Base-by-base conservation (phyloP, 331 rosid genomes). In the Arachis monticola region DNA sequence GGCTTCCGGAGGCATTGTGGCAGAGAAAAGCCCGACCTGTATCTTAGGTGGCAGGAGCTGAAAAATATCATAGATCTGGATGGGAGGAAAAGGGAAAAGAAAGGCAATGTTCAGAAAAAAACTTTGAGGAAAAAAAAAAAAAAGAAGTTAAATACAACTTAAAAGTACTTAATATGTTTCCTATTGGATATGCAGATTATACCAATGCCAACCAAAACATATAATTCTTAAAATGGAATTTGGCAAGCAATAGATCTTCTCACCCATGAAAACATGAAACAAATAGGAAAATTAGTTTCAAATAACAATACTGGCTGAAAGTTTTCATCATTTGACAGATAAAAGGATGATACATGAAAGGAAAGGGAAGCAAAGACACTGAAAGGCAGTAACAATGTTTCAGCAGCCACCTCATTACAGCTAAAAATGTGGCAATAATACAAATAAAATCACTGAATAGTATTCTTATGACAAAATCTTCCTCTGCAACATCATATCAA, bases 21-120 rank as follows among this genome's bases (percentile, higher is more conserved):
- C 91, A 55, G 94, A 89, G 83, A 89, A 91, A 56, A 91, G 89
- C 30, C 97, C 97, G 46, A 91, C 89, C 79, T 91, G 92, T 65
- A 91, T 87, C 81, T 87, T 87, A 5, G 93, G 80, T 59, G 97
- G 97, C 61, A 91, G 88, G 74, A 91, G 83, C 89, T 88, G 97
- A 85, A 91, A 91, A 67, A 88, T 88, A 75, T 88, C 90, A 79
- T 87, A 87, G 83, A 91, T 88, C 97, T 91, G 77, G 76, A 65
- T 3, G 68, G 66, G 22, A 11, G 32, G 6, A 31, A 64, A 66
- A 27, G 30, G 30, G 30, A 27, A 67, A 56, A 62, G 50, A 60
- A 9, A 27, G 3, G 5, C 35, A 63, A 12, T 3, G 0, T 14
- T 75, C 66, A 9, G 64, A 63, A 71, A 45, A n/a, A 44, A 38